Percentiles rank a stretch among this genome's conserved stretches.
Conservation (phyloP, 129 eudicot species). For the Silybum marianum region DNA sequence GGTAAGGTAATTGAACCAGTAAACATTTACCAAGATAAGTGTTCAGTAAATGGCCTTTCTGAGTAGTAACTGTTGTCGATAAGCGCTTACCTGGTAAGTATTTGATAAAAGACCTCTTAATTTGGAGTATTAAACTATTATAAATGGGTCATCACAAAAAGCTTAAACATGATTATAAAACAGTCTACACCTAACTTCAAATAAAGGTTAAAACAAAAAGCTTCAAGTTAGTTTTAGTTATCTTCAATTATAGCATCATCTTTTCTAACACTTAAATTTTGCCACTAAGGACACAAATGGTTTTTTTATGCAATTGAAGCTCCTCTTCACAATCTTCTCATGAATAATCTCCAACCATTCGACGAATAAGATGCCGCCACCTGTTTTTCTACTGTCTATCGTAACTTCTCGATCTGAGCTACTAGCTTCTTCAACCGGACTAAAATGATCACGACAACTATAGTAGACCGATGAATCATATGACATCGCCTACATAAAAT, state of each 20-base stretch:
- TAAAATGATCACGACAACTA: constrained; percentile 64
- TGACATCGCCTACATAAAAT: constrained; percentile 48
- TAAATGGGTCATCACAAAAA: too few relatives aligned
- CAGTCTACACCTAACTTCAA: too few relatives aligned
- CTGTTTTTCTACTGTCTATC: constrained; percentile 12
- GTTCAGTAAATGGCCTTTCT: too few relatives aligned
- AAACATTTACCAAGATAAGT: too few relatives aligned
- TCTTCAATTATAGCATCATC: not conserved
- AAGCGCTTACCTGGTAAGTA: too few relatives aligned
- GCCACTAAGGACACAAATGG: constrained; percentile 41
- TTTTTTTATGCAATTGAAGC: constrained; percentile 43
- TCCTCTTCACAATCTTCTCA: constrained; percentile 50
- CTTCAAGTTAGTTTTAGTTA: not conserved
- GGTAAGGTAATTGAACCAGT: too few relatives aligned
- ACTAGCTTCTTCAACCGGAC: constrained; percentile 34
- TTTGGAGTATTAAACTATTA: too few relatives aligned
- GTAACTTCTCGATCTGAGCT: constrained; percentile 22
- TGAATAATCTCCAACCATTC: constrained; percentile 44
- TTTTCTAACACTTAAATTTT: constrained; percentile 25
- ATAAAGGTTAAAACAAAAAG: not conserved
- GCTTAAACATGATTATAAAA: too few relatives aligned
- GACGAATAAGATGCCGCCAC: constrained; percentile 25
- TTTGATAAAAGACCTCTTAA: too few relatives aligned
- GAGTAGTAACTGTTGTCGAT: too few relatives aligned
- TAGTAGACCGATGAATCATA: constrained; percentile 56